Evolutionary conservation across 2,329 filamentous ascomycete species (phyloP).

Genomic region (Onygenales sp.): DNA sequence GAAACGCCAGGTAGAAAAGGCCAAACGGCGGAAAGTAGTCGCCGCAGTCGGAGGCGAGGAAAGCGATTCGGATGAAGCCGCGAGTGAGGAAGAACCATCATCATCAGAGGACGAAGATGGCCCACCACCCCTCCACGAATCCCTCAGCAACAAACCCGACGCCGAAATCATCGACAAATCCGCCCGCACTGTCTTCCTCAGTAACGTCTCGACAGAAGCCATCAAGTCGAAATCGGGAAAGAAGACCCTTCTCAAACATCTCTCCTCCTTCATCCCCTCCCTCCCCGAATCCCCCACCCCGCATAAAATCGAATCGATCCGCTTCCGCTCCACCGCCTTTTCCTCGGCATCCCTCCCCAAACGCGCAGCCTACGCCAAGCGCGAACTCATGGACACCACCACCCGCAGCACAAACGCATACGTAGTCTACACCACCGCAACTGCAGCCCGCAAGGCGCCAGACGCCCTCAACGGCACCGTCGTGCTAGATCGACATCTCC

Average conservation of each 20-base stretch:
- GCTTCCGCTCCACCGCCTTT: conserved; percentile 90
- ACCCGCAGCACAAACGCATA: conserved; percentile 93
- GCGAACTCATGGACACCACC: conserved; percentile 81
- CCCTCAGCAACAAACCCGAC: conserved; percentile 23
- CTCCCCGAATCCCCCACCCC: conserved; percentile 40
- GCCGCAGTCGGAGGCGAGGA: conserved; percentile 20
- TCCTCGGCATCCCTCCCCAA: conserved; percentile 66
- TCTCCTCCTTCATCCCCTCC: conserved; percentile 61
- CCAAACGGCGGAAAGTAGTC: conserved; percentile 27
- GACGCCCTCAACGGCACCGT: conserved; percentile 72
- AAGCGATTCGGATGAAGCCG: conserved; percentile 15
- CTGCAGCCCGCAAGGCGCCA: conserved; percentile 67
- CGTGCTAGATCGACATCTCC: conserved; percentile 76
- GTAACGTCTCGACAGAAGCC: conserved; percentile 76
- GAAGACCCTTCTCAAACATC: conserved; percentile 66
- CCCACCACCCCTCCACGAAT: conserved; percentile 30
- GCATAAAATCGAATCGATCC: conserved; percentile 78
- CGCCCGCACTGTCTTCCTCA: conserved; percentile 80
- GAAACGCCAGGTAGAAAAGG: conserved; percentile 24
- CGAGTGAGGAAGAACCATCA: conserved; percentile 40
- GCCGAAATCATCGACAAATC: conserved; percentile 67
- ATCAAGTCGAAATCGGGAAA: conserved; percentile 75
- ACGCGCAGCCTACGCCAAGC: conserved; percentile 87
- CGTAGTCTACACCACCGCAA: conserved; percentile 68
- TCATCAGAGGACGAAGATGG: conserved; percentile 24